Conservation (phyloP, 1,284 basidiomycete genomes). For the Prillingera fragicola region DNA sequence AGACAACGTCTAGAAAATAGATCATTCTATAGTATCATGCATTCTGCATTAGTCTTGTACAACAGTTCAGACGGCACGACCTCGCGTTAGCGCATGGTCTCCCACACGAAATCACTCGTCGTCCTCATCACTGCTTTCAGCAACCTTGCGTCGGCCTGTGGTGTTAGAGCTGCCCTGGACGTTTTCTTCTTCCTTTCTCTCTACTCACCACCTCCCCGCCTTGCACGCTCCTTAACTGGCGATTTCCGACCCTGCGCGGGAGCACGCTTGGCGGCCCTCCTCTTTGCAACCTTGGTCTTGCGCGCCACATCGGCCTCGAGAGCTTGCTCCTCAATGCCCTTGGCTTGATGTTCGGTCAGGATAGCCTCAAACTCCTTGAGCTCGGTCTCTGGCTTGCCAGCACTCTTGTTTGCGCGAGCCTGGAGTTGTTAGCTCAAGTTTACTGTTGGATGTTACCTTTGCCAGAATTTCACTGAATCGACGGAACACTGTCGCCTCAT, state of each 20-base stretch:
- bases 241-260: conserved; percentile 1
- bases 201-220: conserved; percentile 1
- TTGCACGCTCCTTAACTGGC: conserved; percentile 7
- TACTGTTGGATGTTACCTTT: conserved; percentile 52
- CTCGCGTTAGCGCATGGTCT: background rate
- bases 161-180: background rate
- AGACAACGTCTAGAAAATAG: background rate
- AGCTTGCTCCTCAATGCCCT: conserved; percentile 86
- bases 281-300: conserved; percentile 73
- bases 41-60: background rate
- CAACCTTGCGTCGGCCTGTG: conserved; percentile 7
- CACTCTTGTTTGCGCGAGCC: conserved; percentile 78
- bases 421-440: conserved; percentile 28
- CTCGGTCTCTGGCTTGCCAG: conserved; percentile 81
- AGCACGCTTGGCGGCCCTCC: conserved; percentile 49
- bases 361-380: conserved; percentile 87
- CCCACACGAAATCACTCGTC: conserved; percentile 11
- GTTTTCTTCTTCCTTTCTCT: background rate
- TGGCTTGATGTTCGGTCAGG: conserved; percentile 70
- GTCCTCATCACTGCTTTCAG: conserved; percentile 19
- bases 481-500: conserved; percentile 76
- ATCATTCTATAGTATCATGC: background rate
- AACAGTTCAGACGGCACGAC: background rate
- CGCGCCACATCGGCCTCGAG: conserved; percentile 75
- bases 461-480: conserved; percentile 82